phyloP scores from a whole-genome alignment of 805 yeast species.

The Candida sakaeoensis region DNA sequence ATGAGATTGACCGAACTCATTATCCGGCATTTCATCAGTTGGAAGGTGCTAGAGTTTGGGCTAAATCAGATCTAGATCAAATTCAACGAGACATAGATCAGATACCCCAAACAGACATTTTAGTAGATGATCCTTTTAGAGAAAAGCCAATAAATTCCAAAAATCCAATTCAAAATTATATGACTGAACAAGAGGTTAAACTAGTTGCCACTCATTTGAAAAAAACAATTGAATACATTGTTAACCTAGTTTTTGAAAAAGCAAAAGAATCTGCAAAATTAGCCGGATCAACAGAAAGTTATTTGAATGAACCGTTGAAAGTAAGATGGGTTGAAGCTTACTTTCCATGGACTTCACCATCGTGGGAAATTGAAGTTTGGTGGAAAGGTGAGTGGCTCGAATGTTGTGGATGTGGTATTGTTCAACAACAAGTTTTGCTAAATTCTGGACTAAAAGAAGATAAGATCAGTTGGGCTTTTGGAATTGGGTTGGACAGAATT shows the following conservation, averaged over 20 bases:
- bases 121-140: slow-evolving; percentile 68
- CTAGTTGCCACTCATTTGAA: slow-evolving; percentile 76
- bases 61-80: slow-evolving; percentile 39
- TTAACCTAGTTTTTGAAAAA: slow-evolving; percentile 74
- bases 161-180: slow-evolving; percentile 80
- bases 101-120: slow-evolving; percentile 64
- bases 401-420: slow-evolving; percentile 94
- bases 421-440: slow-evolving; percentile 68
- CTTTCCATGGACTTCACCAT: slow-evolving; percentile 98
- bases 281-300: slow-evolving; percentile 57
- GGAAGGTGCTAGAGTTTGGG: slow-evolving; percentile 95
- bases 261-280: slow-evolving; percentile 60
- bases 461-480: slow-evolving; percentile 95
- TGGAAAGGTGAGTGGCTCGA: slow-evolving; percentile 99
- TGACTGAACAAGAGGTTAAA: slow-evolving; percentile 66
- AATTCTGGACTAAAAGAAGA: slow-evolving; percentile 62
- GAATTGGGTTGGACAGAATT: slow-evolving; percentile 88
- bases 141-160: slow-evolving; percentile 45
- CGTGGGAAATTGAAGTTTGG: slow-evolving; percentile 98
- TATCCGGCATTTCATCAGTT: slow-evolving; percentile 97
- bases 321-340: slow-evolving; percentile 94
- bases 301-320: slow-evolving; percentile 68
- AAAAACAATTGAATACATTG: slow-evolving; percentile 78
- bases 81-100: slow-evolving; percentile 51
- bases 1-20: slow-evolving; percentile 92